These are phyloP conservation scores for Lepidium aucheri DNA, from an alignment of 345 rosid genomes.

Conservation along the genomic window DNA sequence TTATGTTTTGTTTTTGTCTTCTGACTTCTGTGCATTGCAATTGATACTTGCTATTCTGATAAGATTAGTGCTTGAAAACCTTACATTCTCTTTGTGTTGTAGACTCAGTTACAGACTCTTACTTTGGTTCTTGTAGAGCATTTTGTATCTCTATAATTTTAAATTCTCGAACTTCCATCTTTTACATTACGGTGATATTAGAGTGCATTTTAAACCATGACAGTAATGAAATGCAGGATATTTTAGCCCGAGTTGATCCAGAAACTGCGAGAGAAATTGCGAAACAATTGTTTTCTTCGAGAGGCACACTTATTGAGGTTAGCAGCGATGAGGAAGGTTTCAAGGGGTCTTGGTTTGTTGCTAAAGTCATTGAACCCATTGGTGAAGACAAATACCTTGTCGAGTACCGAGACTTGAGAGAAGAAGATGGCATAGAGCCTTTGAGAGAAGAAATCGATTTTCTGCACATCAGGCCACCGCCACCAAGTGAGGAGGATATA, in stretches of 20 bases:
- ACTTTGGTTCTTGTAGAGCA: not conserved
- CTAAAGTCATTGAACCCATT: conserved; percentile 33
- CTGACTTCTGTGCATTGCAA: not conserved
- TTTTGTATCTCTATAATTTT: not conserved
- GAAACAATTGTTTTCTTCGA: conserved; percentile 7
- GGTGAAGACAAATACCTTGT: conserved; percentile 33
- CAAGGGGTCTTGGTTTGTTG: conserved; percentile 61
- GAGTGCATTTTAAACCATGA: not conserved
- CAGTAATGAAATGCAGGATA: conserved; percentile 5
- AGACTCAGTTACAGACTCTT: no score
- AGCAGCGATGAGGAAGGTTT: conserved; percentile 59
- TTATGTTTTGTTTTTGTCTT: not conserved
- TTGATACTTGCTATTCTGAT: not conserved
- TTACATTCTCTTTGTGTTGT: not conserved
- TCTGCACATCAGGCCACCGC: conserved; percentile 45
- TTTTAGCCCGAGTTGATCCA: conserved; percentile 1
- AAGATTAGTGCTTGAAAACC: not conserved
- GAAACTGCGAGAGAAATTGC: conserved; percentile 11
- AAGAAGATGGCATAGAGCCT: conserved; percentile 38
- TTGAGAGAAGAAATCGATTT: conserved; percentile 38
- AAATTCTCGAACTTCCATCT: not conserved
- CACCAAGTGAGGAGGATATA: conserved; percentile 21
- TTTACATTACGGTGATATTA: not conserved
- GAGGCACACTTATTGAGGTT: conserved; percentile 43
- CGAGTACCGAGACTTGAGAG: conserved; percentile 42